phyloP scores from a whole-genome alignment of 148 eudicot genomes.

The Suaeda aralocaspica region DNA sequence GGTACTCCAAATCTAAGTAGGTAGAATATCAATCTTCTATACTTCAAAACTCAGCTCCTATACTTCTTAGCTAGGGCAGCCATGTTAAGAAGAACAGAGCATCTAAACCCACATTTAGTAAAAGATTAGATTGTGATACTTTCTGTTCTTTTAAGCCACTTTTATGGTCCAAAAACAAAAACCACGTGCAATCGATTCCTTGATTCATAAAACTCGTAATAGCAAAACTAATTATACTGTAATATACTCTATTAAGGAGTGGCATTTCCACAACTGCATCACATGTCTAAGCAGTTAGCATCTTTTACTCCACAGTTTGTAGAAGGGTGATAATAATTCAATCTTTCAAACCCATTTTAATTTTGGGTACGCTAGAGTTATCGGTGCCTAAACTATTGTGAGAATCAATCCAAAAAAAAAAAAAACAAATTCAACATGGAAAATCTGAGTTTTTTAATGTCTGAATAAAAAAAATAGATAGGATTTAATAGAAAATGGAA shows the following conservation, averaged over 20 bases:
- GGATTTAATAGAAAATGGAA: too few relatives aligned
- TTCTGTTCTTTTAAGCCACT: neutral
- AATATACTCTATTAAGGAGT: too few relatives aligned
- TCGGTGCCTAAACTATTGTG: too few relatives aligned
- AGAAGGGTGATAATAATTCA: neutral
- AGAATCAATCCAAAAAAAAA: too few relatives aligned
- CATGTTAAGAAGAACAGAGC: constrained; percentile 8
- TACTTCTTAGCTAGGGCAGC: neutral
- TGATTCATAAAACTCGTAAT: neutral
- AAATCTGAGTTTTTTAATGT: too few relatives aligned
- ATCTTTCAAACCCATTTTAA: too few relatives aligned
- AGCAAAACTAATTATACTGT: too few relatives aligned
- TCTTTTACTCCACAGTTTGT: neutral
- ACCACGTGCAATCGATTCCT: constrained; percentile 16
- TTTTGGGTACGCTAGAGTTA: too few relatives aligned
- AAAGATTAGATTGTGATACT: constrained; percentile 4
- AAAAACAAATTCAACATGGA: too few relatives aligned
- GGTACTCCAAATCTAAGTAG: neutral
- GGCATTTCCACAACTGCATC: constrained; percentile 4
- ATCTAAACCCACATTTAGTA: constrained; percentile 10
- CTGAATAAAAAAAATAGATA: too few relatives aligned
- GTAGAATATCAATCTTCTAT: neutral
- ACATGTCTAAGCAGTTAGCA: neutral
- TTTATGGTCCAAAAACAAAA: neutral
- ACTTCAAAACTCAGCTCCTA: neutral